Base-by-base conservation (phyloP, 352 stramenopile genomes). In the Phytophthora ohioensis region DNA sequence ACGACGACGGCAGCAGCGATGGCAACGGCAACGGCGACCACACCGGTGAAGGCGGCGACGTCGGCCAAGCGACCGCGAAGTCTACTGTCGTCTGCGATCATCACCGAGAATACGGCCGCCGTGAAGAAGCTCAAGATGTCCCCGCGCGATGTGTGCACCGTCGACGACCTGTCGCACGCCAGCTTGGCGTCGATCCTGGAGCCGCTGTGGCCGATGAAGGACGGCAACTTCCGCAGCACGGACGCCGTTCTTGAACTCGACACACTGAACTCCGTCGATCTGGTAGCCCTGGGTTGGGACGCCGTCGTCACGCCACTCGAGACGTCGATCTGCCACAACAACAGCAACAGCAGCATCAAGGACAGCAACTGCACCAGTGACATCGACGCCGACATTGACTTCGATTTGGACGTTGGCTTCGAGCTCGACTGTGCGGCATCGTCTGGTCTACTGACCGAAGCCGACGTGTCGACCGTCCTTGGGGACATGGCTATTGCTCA, bases 41-140 rank as follows among this genome's bases (percentile, higher is more conserved):
- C 48, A n/a, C 30, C 2, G 3, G 15, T 53, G n/a, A 53, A 39
- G n/a, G 1, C 57, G 9, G 27, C 45, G 5, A 61, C 38, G 12
- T 42, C 58, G 5, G 34, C 45, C 2, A 73, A 73, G 57, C 57
- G 65, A 12, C 51, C 57, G 45, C 51, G 43, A 2, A 59, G 42
- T 41, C 30, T 59, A 12, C 31, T 67, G 12, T 17, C 45, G 1
- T 45, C 34, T 12, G 36, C 27, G n/a, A 57, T 15, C 4, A 9
- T 15, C n/a, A 57, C 21, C 31, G 46, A 42, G 27, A 2, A 35
- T 35, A 35, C 35, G 11, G n/a, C 36, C n/a, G 9, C 30, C 11
- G n/a, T 36, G 21, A 64, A 63, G 68, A 62, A 64, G 30, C 55
- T 57, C n/a, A 67, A 68, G 68, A 39, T 66, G 67, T 74, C 67